Percentiles rank a stretch among this genome's conserved stretches.
These are phyloP conservation scores for Nicotiana benthamiana DNA, from an alignment of 257 asterid genomes.

Conservation along the genomic window DNA sequence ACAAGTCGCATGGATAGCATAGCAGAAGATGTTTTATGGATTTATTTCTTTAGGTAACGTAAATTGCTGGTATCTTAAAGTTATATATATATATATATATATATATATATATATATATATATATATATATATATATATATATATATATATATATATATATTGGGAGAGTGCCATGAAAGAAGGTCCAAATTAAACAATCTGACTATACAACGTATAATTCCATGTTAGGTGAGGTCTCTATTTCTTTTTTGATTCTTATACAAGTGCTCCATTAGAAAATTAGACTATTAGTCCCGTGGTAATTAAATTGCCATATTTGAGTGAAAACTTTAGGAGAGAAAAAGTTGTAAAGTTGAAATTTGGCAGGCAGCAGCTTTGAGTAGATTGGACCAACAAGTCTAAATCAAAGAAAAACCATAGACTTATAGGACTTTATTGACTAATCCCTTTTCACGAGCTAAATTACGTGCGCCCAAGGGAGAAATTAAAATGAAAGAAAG, in stretches of 20 bases:
- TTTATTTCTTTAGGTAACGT: background rate
- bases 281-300: background rate
- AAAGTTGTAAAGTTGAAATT: conserved; percentile 16
- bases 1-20: background rate
- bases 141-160: too few species aligned
- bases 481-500: background rate
- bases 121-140: too few species aligned
- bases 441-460: background rate
- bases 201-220: background rate
- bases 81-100: background rate
- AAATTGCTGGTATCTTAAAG: background rate
- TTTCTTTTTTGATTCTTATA: background rate
- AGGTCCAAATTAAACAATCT: background rate
- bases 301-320: background rate
- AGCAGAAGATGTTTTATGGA: background rate
- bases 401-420: conserved; percentile 14
- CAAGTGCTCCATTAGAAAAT: background rate
- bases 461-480: conserved; percentile 8
- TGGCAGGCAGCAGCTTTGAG: conserved; percentile 9
- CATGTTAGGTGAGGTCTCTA: background rate
- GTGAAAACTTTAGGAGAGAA: background rate
- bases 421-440: conserved; percentile 8
- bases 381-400: conserved; percentile 19
- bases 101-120: too few species aligned
- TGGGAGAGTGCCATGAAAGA: background rate